Percentiles rank a stretch among this genome's conserved stretches.
phyloP scores from a whole-genome alignment of 305 asterid species.

The Fraxinus albicans region DNA sequence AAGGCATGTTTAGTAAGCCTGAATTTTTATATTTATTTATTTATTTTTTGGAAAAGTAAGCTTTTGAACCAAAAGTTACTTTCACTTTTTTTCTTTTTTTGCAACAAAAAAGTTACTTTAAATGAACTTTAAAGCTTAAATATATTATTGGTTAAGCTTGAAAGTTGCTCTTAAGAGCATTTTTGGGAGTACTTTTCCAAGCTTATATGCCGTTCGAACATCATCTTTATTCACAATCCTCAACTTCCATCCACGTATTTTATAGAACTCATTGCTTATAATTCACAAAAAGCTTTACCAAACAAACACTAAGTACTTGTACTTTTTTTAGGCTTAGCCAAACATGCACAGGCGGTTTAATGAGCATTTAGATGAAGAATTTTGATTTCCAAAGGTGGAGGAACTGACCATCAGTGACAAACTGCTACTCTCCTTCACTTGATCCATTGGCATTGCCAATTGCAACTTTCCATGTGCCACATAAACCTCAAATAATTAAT shows the following conservation, averaged over 20 bases:
- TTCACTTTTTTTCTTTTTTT: not conserved
- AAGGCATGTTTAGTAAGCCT: too few relatives aligned
- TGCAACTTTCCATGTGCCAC: slow-evolving; percentile 91
- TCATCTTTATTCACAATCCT: not conserved
- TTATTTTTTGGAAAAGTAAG: not conserved
- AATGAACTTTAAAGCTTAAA: too few relatives aligned
- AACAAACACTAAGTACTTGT: not conserved
- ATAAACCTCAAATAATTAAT: slow-evolving; percentile 49
- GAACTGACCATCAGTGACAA: slow-evolving; percentile 79
- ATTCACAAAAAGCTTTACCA: not conserved
- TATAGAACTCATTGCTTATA: too few relatives aligned
- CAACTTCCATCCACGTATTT: not conserved
- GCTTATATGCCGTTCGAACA: too few relatives aligned
- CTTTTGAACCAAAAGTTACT: not conserved
- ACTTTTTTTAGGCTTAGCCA: not conserved
- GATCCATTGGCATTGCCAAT: slow-evolving; percentile 67
- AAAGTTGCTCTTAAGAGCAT: too few relatives aligned
- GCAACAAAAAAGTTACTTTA: not conserved
- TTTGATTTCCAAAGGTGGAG: not conserved
- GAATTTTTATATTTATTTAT: too few relatives aligned
- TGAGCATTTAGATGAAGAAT: not conserved
- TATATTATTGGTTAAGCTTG: too few relatives aligned
- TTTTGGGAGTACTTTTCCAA: too few relatives aligned
- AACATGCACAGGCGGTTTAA: not conserved
- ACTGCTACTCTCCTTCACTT: slow-evolving; percentile 71